Evolutionary conservation across 805 yeast genomes (phyloP).

Genomic region (Candida yuanshanica): DNA sequence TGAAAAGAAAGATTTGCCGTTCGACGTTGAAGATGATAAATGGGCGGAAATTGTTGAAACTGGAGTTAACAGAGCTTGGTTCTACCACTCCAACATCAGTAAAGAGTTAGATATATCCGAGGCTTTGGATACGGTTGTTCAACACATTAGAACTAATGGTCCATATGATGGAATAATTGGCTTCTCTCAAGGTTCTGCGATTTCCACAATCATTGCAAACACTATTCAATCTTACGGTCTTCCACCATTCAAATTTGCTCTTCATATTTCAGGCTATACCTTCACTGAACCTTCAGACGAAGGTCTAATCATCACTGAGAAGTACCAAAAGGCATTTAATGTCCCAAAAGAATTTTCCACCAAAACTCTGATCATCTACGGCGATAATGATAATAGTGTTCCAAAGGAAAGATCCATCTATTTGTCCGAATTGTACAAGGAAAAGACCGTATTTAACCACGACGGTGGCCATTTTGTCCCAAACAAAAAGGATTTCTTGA

Average conservation of each 20-base stretch:
- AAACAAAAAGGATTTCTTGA: conserved; percentile 57
- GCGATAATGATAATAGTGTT: conserved; percentile 84
- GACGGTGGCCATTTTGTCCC: conserved; percentile 99
- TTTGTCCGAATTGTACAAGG: conserved; percentile 50
- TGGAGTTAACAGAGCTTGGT: conserved; percentile 64
- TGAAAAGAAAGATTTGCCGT: conserved; percentile 68
- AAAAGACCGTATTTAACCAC: conserved; percentile 50
- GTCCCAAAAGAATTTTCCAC: conserved; percentile 28
- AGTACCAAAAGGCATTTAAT: conserved; percentile 28
- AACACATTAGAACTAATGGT: conserved; percentile 55
- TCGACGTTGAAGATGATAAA: conserved; percentile 50
- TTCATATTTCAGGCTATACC: conserved; percentile 67
- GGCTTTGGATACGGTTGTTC: conserved; percentile 42
- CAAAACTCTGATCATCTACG: conserved; percentile 68
- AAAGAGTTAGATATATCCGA: conserved; percentile 45
- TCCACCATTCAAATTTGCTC: conserved; percentile 55
- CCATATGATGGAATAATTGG: conserved; percentile 90
- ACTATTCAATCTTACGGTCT: conserved; percentile 39
- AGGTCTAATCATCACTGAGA: conserved; percentile 31
- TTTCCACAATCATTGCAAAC: conserved; percentile 65
- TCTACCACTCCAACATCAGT: conserved; percentile 47
- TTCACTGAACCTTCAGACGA: conserved; percentile 35
- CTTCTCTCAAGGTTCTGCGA: conserved; percentile 92
- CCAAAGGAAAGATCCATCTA: conserved; percentile 62
- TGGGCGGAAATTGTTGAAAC: conserved; percentile 43